These are phyloP conservation scores for Termitomyces sp. DNA, from an alignment of 768 basidiomycete genomes.

Conservation along the genomic window DNA sequence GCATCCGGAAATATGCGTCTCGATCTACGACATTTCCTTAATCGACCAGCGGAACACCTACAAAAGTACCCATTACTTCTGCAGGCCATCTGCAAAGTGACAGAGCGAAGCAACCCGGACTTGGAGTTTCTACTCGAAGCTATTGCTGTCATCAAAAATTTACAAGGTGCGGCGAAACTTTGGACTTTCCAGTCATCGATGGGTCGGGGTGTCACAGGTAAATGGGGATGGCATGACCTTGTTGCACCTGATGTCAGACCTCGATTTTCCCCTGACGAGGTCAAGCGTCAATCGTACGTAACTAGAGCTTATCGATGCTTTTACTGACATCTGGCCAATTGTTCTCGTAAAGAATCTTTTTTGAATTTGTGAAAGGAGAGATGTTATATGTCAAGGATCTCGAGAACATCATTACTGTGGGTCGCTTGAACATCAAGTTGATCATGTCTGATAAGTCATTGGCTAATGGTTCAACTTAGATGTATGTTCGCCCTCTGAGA, in stretches of 20 bases:
- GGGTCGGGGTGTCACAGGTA: slow-evolving; percentile 72
- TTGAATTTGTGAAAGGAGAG: slow-evolving; percentile 92
- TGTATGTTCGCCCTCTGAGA: slow-evolving; percentile 77
- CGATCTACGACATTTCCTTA: slow-evolving; percentile 76
- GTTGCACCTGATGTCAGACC: slow-evolving; percentile 60
- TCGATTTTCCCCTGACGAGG: slow-evolving; percentile 63
- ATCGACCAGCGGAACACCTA: slow-evolving; percentile 76
- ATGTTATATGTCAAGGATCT: slow-evolving; percentile 96
- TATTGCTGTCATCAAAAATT: slow-evolving; percentile 71
- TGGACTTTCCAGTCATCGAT: slow-evolving; percentile 88
- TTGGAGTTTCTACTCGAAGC: slow-evolving; percentile 76
- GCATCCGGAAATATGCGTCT: slow-evolving; percentile 33
- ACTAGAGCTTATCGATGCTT: not conserved
- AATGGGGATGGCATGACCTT: slow-evolving; percentile 88
- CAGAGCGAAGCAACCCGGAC: slow-evolving; percentile 76
- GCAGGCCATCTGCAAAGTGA: slow-evolving; percentile 83
- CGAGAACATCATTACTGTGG: slow-evolving; percentile 76
- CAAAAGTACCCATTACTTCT: slow-evolving; percentile 83
- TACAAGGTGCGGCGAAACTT: slow-evolving; percentile 77
- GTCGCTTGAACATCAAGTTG: slow-evolving; percentile 16
- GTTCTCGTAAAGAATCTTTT: slow-evolving; percentile 60
- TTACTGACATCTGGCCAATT: not conserved
- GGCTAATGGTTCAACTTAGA: slow-evolving; percentile 33
- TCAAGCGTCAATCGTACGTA: slow-evolving; percentile 83
- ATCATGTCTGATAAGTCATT: not conserved